Base-by-base conservation (phyloP, 1,284 basidiomycete genomes). In the Ceratobasidium sp. region DNA sequence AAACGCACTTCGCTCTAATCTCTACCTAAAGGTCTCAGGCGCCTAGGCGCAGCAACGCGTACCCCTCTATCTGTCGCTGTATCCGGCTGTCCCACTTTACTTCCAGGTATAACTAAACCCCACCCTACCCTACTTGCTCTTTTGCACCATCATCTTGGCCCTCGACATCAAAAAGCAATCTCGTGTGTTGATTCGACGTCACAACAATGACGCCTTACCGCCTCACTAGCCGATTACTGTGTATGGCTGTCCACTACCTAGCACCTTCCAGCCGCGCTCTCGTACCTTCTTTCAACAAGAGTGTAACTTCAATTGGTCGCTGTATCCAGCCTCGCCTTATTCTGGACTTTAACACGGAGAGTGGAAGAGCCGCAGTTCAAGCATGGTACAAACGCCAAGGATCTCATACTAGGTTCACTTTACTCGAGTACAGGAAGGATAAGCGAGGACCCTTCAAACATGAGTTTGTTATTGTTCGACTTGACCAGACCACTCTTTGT, bases 381-480 rank as follows among this genome's bases (percentile, higher is more conserved):
- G n/a, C 43, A 12, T 67, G 64, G 64, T 67, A 65, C 22, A 20
- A n/a, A 27, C 5, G 38, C 32, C 60, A 67, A 45, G 22, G 22
- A 27, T 29, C 50, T 8, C n/a, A 7, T 1, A 67, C 12, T 6
- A 25, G 17, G 13, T 67, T 67, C 38, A 43, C 35, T 3, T 8
- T 17, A 13, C 50, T 67, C 38, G 64, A 67, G 25, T 67, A 55
- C 31, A 35, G 64, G n/a, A 67, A 55, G 20, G 50, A 43, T 1
- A 27, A 12, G 7, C 22, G 10, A 0, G 64, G 64, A 2, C 15
- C n/a, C 1, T 35, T 55, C 22, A 38, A 29, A 3, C 64, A 67
- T 27, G 64, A 67, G 40, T 67, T 54, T 25, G 55, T 67, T 27
- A 40, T 67, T 2, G 38, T 67, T 3, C 12, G 50, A 25, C 38